These are phyloP conservation scores for Cenchrus americanus DNA, from an alignment of 176 grass and related monocot species.

Conservation along the genomic window DNA sequence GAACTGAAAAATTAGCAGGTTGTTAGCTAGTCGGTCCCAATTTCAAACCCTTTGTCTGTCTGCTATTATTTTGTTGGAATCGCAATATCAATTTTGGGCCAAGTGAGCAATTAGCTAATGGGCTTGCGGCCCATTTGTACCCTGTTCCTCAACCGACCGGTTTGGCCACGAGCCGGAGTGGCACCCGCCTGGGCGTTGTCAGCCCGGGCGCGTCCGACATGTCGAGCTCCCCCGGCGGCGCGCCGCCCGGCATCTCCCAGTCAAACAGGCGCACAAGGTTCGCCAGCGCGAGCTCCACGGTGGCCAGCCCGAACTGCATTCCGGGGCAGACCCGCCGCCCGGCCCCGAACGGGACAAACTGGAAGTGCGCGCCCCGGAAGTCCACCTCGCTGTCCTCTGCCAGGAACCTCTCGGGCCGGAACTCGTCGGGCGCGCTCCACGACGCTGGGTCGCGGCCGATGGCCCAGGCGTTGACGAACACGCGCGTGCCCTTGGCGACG, in stretches of 20 bases:
- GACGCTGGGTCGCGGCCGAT: slow-evolving; percentile 45
- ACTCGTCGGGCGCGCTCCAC: slow-evolving; percentile 53
- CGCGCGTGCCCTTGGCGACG: slow-evolving; percentile 49
- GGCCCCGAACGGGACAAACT: slow-evolving; percentile 57
- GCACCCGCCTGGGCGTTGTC: slow-evolving; percentile 1
- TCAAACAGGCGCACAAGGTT: slow-evolving; percentile 48
- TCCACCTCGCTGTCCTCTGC: slow-evolving; percentile 46
- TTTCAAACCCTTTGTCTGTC: too few relatives aligned
- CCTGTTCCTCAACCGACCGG: neutral
- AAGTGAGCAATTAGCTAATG: too few relatives aligned
- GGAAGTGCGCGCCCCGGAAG: slow-evolving; percentile 50
- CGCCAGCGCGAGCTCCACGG: slow-evolving; percentile 54
- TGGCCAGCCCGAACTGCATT: slow-evolving; percentile 57
- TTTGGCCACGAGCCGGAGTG: slow-evolving; percentile 35
- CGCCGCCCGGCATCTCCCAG: slow-evolving; percentile 56
- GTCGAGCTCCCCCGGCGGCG: slow-evolving; percentile 30
- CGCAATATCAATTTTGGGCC: too few relatives aligned
- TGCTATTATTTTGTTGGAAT: too few relatives aligned
- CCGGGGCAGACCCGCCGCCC: slow-evolving; percentile 52
- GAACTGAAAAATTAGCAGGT: too few relatives aligned
- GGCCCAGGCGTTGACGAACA: slow-evolving; percentile 69
- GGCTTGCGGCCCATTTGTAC: neutral
- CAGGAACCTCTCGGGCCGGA: slow-evolving; percentile 51
- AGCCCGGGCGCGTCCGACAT: slow-evolving; percentile 52
- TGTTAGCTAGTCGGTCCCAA: too few relatives aligned